Percentiles rank a stretch among this genome's conserved stretches.
These are phyloP conservation scores for Lichtheimia ramosa DNA, from an alignment of 371 early-diverging fungal genomes.

Conservation along the genomic window DNA sequence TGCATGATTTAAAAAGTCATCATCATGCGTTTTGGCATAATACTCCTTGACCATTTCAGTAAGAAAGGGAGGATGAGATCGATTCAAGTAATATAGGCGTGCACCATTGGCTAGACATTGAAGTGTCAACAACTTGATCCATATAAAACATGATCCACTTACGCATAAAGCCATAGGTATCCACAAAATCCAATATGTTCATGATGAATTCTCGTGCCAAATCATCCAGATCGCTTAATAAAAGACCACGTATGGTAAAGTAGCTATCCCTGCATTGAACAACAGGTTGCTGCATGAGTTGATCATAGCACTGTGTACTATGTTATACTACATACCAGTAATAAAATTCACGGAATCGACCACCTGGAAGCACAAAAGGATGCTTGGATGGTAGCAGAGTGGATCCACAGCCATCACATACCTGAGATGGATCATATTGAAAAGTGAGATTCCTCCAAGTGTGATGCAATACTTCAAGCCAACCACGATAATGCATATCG, in stretches of 20 bases:
- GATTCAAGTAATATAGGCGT: slow-evolving; percentile 82
- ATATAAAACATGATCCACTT: slow-evolving; percentile 19
- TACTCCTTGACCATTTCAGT: slow-evolving; percentile 71
- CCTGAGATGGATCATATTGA: slow-evolving; percentile 38
- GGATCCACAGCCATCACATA: slow-evolving; percentile 60
- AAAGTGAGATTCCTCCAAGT: slow-evolving; percentile 68
- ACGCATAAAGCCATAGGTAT: slow-evolving; percentile 79
- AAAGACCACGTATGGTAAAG: slow-evolving; percentile 81
- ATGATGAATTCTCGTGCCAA: slow-evolving; percentile 62
- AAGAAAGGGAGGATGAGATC: slow-evolving; percentile 90
- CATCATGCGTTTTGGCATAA: slow-evolving; percentile 55
- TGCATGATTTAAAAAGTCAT: slow-evolving; percentile 42
- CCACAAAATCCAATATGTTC: slow-evolving; percentile 72
- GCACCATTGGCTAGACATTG: slow-evolving; percentile 71
- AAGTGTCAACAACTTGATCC: not conserved
- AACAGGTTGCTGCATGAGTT: not conserved
- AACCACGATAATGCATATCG: slow-evolving; percentile 53
- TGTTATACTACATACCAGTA: slow-evolving; percentile 65
- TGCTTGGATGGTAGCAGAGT: slow-evolving; percentile 55
- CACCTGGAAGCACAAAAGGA: slow-evolving; percentile 90
- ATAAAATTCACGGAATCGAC: slow-evolving; percentile 88
- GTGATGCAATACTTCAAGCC: slow-evolving; percentile 49
- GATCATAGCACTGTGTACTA: not conserved
- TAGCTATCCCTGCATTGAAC: slow-evolving; percentile 65
- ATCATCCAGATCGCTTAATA: slow-evolving; percentile 62